These are phyloP conservation scores for Colletotrichum lupini DNA, from an alignment of 2,329 filamentous ascomycete genomes.

Conservation along the genomic window DNA sequence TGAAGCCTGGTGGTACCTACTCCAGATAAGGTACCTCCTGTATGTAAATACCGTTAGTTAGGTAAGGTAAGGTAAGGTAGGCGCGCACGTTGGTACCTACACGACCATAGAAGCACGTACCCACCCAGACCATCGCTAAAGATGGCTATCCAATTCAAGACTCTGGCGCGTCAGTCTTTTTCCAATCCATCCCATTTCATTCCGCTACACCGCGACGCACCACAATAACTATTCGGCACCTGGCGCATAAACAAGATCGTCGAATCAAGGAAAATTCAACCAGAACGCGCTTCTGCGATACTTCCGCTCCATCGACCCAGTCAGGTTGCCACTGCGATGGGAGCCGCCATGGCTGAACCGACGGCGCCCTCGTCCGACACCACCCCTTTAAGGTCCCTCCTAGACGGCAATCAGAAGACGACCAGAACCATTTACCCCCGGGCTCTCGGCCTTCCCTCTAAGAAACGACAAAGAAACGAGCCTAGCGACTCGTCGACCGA, in stretches of 20 bases:
- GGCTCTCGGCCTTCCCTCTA: slow-evolving; percentile 29
- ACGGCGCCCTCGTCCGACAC: slow-evolving; percentile 34
- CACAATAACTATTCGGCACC: not conserved
- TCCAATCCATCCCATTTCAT: not conserved
- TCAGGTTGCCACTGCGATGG: slow-evolving; percentile 35
- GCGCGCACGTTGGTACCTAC: not conserved
- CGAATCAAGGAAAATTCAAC: not conserved
- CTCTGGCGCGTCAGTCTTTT: not conserved
- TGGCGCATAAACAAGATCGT: not conserved
- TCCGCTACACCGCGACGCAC: not conserved
- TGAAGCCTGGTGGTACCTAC: too few relatives aligned
- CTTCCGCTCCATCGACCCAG: not conserved
- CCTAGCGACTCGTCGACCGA: not conserved
- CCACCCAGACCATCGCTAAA: not conserved
- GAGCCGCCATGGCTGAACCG: slow-evolving; percentile 43
- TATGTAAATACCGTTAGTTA: too few relatives aligned
- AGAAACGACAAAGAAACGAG: slow-evolving; percentile 50
- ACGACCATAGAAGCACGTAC: not conserved
- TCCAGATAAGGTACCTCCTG: too few relatives aligned
- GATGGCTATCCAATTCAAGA: not conserved
- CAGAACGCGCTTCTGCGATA: not conserved
- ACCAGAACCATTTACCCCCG: slow-evolving; percentile 52
- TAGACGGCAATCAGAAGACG: slow-evolving; percentile 54
- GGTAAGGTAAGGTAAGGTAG: not conserved
- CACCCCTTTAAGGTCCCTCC: slow-evolving; percentile 48